These are phyloP conservation scores for Arxiozyma telluris DNA, from an alignment of 1,139 yeast genomes.

Conservation along the genomic window DNA sequence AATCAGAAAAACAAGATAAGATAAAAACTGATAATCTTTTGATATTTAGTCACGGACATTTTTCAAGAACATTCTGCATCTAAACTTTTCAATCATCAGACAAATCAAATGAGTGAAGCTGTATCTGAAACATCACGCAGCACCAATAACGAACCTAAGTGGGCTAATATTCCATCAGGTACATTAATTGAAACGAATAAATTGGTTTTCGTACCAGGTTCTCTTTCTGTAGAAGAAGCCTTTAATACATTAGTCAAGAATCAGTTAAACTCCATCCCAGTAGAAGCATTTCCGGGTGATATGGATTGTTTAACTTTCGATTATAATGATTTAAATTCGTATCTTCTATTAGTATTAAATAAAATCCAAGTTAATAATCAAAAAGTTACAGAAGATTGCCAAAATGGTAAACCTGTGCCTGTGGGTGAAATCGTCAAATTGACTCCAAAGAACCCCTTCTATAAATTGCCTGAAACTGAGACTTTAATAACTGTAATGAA, in stretches of 20 bases:
- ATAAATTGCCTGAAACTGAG: slow-evolving; percentile 62
- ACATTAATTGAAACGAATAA: slow-evolving; percentile 76
- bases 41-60: neutral
- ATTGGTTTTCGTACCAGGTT: slow-evolving; percentile 55
- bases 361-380: slow-evolving; percentile 40
- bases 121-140: slow-evolving; percentile 17
- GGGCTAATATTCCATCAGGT: slow-evolving; percentile 63
- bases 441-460: slow-evolving; percentile 81
- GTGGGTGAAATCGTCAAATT: slow-evolving; percentile 37
- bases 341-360: slow-evolving; percentile 65
- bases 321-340: slow-evolving; percentile 83
- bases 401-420: slow-evolving; percentile 29
- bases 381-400: slow-evolving; percentile 28
- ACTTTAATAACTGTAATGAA: slow-evolving; percentile 69
- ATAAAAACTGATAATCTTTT: too few relatives aligned
- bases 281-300: slow-evolving; percentile 44
- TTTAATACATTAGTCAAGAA: slow-evolving; percentile 65
- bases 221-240: slow-evolving; percentile 73
- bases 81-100: neutral
- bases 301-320: slow-evolving; percentile 76
- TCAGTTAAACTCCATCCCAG: slow-evolving; percentile 80
- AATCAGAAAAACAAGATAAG: too few relatives aligned
- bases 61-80: neutral
- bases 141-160: slow-evolving; percentile 35
- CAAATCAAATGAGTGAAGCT: slow-evolving; percentile 15